phyloP scores from a whole-genome alignment of 305 asterid genomes.

The Fraxinus albicans region DNA sequence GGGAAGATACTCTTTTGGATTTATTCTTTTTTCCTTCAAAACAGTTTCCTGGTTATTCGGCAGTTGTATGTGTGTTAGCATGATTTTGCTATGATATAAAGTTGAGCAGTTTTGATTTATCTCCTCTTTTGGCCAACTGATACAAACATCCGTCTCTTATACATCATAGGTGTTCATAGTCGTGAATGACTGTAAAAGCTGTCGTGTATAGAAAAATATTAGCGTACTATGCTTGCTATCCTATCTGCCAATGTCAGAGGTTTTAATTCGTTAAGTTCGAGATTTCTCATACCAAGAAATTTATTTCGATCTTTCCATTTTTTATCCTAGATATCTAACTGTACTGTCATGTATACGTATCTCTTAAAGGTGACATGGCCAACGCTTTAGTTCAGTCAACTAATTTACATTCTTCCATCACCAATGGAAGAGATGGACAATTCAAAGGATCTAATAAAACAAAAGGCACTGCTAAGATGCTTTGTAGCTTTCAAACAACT shows the following conservation, averaged over 20 bases:
- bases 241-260: background rate
- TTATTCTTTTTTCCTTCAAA: background rate
- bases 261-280: background rate
- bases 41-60: background rate
- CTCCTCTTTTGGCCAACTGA: background rate
- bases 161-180: background rate
- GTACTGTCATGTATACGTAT: constrained; percentile 30
- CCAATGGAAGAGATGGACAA: constrained; percentile 46
- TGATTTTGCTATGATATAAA: background rate
- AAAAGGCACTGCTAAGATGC: constrained; percentile 46
- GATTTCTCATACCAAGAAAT: background rate
- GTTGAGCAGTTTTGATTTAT: background rate
- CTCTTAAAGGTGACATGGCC: constrained; percentile 55
- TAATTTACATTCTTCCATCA: constrained; percentile 53
- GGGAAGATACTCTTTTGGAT: background rate
- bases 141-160: background rate
- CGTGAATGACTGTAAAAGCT: background rate
- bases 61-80: background rate
- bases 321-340: constrained; percentile 14
- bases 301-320: background rate
- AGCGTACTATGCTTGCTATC: background rate
- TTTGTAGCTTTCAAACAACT: constrained; percentile 39
- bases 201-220: background rate
- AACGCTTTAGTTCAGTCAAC: constrained; percentile 67
- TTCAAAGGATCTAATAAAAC: constrained; percentile 53